Base-by-base conservation (phyloP, 257 asterid species). In the Solanum peruvianum region DNA sequence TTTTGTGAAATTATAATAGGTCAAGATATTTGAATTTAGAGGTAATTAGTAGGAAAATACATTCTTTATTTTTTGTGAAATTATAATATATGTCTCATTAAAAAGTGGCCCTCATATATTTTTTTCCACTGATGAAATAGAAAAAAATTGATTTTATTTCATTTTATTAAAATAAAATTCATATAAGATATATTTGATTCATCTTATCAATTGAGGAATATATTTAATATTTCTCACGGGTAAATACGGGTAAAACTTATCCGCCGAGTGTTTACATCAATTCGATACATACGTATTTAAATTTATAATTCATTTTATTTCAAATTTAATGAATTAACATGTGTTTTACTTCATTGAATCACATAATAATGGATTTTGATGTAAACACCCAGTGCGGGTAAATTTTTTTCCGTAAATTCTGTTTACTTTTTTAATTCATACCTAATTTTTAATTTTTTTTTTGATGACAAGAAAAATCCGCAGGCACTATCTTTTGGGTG, bases 211-310 rank as follows among this genome's bases (percentile, higher is more conserved):
- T 62, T 62, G 5, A 21, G 70, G 29, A 7, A 23, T 62, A 62
- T 62, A 62, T 62, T 62, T 62, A 62, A n/a, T 23, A 10, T 2
- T 4, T 9, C 2, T 62, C 70, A 62, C 7, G 2, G 1, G 35
- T 33, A 33, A 33, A 33, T 33, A 0, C 1, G 5, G 35, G 35
- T 33, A 1, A 33, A 33, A 4, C 0, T 33, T 4, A 33, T 33
- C 0, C 5, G 5, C 0, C 5, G 5, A 33, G 35, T 33, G 35
- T 33, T 3, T 3, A 33, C 1, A 33, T 0, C 5, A 33, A 33
- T 33, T 1, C 1, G 1, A 33, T 33, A 33, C 1, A 33, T 33
- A 33, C 0, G 35, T 33, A 5, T 3, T 33, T 33, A 3, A 0
- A 33, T 33, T 1, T 33, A 4, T 0, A 33, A 33, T 33, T 33